Evolutionary conservation across 1,284 basidiomycete genomes (phyloP).

Genomic region (Bothia castanella): DNA sequence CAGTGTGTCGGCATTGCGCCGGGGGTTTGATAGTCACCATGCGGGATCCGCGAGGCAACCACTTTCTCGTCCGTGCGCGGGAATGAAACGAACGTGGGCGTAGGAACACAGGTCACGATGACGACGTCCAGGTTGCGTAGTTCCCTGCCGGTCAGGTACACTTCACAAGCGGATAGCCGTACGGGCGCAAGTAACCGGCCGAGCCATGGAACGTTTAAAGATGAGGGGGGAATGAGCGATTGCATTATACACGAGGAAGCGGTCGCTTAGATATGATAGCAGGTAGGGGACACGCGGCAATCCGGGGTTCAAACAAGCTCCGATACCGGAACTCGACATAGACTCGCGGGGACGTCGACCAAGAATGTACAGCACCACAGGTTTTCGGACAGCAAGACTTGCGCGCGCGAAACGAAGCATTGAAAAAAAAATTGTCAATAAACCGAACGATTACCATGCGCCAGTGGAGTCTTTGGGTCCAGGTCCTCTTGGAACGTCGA

Average conservation of each 20-base stretch:
- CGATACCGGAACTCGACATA: slow-evolving; percentile 25
- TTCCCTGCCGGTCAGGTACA: slow-evolving; percentile 24
- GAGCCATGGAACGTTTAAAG: slow-evolving; percentile 8
- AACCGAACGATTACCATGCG: slow-evolving; percentile 26
- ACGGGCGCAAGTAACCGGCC: slow-evolving; percentile 2
- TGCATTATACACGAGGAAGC: slow-evolving; percentile 6
- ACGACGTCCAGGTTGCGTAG: slow-evolving; percentile 21
- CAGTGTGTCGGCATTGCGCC: slow-evolving; percentile 23
- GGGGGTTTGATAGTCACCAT: slow-evolving; percentile 21
- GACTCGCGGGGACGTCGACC: slow-evolving; percentile 3
- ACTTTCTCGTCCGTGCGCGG: slow-evolving; percentile 20
- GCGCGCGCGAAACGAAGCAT: neutral
- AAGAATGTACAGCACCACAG: slow-evolving; percentile 17
- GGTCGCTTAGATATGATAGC: slow-evolving; percentile 29
- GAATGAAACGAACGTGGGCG: slow-evolving; percentile 30
- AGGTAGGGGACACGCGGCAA: slow-evolving; percentile 10
- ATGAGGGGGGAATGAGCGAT: slow-evolving; percentile 17
- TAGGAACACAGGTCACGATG: slow-evolving; percentile 23
- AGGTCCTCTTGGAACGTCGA: slow-evolving; percentile 23
- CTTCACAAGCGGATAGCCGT: slow-evolving; percentile 14
- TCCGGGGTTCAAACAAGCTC: slow-evolving; percentile 22
- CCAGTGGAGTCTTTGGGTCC: slow-evolving; percentile 27
- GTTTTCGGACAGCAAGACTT: slow-evolving; percentile 9
- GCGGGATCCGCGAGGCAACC: slow-evolving; percentile 29
- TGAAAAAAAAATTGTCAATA: slow-evolving; percentile 9